Evolutionary conservation across 2,329 filamentous ascomycete species (phyloP), one percentile per base, ranked within the genome.

Genomic region (Fusarium sp.): DNA sequence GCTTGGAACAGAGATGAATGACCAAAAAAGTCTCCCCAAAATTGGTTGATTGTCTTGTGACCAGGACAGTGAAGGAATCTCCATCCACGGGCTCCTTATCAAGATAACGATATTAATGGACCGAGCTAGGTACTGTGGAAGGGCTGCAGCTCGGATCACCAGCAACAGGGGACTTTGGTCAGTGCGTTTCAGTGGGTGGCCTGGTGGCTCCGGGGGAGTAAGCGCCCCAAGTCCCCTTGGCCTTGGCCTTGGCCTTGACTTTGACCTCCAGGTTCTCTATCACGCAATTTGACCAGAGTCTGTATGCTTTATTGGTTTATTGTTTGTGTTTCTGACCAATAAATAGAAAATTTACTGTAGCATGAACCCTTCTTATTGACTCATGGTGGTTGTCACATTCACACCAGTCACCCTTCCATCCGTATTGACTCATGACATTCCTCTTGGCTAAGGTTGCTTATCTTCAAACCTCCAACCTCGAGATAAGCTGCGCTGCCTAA

Each of bases 341-440:
- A 32, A 32, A 32, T 32, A 32, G 5, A 19, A 19, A 2, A 19
- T 19, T 19, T 19, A 19, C 19, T 3, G 19, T 19, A 19, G 19
- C 31, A 32, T 32, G 13, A 32, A 32, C 13, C 44, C 32, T 32
- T 53, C 44, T 58, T 28, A 57, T 62, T 58, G 61, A 61, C 29
- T 53, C 39, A 42, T 49, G 51, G 40, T 52, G 55, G 49, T 44
- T 46, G 38, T 60, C 59, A 63, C 54, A 44, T 32, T 32, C 31
- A 40, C 22, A 48, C 46, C 42, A 62, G 61, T 65, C 56, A 65
- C 51, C 29, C 52, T 36, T 32, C 31, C 31, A 32, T 60, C 34
- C 57, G 36, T 54, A 32, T 65, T 65, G 61, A 62, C 61, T 65
- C 57, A 62, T 65, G 56, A 40, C 58, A 50, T 40, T 24, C 28